A percentile compares a stretch with the other conserved stretches of the same genome.
phyloP scores from a whole-genome alignment of 139 green algal genomes.

The Chlorella sp. region DNA sequence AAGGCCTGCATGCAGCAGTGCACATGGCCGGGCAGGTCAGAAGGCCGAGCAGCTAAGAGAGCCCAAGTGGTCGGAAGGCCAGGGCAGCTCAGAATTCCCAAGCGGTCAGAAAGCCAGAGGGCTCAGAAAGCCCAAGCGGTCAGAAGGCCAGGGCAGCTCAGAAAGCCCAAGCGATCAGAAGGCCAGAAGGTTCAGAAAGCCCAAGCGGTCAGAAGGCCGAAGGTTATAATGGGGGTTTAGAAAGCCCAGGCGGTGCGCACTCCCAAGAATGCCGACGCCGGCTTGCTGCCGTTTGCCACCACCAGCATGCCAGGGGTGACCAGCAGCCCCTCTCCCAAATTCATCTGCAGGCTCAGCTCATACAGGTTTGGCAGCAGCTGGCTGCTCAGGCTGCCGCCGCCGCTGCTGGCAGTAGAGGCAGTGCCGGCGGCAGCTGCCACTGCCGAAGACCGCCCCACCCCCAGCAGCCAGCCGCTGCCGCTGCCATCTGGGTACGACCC shows the following conservation, averaged over 20 bases:
- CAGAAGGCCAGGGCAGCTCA: no score
- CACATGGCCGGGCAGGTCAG: no score
- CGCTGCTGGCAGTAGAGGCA: background rate
- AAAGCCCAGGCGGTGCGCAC: conserved; percentile 22
- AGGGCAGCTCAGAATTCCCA: no score
- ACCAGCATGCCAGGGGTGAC: conserved; percentile 41
- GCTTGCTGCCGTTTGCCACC: background rate
- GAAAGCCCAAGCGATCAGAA: no score
- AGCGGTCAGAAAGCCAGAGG: no score
- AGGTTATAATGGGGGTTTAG: background rate
- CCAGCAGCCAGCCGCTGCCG: conserved; percentile 45
- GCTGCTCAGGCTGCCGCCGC: background rate
- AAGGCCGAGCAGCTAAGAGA: no score
- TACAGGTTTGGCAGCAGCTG: conserved; percentile 32
- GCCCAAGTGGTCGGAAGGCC: no score
- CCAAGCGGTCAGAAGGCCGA: background rate
- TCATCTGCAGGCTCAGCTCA: conserved; percentile 44
- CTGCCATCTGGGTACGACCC: conserved; percentile 37
- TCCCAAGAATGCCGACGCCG: background rate
- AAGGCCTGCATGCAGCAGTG: no score
- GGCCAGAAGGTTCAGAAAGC: background rate
- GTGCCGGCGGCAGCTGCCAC: background rate
- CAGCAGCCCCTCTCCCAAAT: conserved; percentile 43
- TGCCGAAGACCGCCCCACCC: background rate
- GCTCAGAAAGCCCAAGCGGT: no score